A percentile compares a stretch with the other conserved stretches of the same genome.
Conservation (phyloP, 2,329 filamentous ascomycete genomes). For the Trichoderma sp. region DNA sequence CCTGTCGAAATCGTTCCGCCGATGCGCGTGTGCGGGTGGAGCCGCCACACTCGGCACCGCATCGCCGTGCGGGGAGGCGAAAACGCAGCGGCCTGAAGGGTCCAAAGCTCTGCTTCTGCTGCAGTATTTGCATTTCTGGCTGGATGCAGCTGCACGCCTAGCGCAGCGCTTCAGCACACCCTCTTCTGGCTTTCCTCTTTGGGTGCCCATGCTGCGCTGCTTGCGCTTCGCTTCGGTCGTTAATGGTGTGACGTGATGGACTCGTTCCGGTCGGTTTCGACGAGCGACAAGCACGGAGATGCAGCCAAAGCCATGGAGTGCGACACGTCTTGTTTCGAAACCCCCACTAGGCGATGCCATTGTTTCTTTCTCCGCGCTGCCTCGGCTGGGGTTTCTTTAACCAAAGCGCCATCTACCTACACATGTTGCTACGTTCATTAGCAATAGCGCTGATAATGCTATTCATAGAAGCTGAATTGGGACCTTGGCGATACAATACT, state of each 20-base stretch:
- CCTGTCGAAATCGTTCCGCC: slow-evolving; percentile 7
- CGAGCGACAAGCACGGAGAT: neutral
- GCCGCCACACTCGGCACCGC: slow-evolving; percentile 23
- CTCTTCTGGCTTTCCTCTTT: slow-evolving; percentile 1
- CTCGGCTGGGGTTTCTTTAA: neutral
- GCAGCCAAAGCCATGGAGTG: slow-evolving; percentile 4
- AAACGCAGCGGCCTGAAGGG: slow-evolving; percentile 9
- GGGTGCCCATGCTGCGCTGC: neutral
- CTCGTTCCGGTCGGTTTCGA: slow-evolving; percentile 23
- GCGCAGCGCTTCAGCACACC: neutral
- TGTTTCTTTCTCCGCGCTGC: slow-evolving; percentile 3
- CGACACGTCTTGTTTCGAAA: slow-evolving; percentile 21
- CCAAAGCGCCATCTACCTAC: neutral
- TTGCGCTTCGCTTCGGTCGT: neutral
- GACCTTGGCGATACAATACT: neutral
- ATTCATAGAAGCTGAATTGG: neutral
- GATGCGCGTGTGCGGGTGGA: slow-evolving; percentile 18
- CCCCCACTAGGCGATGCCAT: neutral
- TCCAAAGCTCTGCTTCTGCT: neutral
- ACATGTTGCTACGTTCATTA: neutral
- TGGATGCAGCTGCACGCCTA: neutral
- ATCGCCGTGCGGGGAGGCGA: slow-evolving; percentile 23
- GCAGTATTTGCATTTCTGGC: neutral
- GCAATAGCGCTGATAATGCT: neutral
- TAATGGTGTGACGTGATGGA: slow-evolving; percentile 21